These are phyloP conservation scores for Takakia lepidozioides DNA, from an alignment of 225 moss, liverwort and hornwort species.

Conservation along the genomic window DNA sequence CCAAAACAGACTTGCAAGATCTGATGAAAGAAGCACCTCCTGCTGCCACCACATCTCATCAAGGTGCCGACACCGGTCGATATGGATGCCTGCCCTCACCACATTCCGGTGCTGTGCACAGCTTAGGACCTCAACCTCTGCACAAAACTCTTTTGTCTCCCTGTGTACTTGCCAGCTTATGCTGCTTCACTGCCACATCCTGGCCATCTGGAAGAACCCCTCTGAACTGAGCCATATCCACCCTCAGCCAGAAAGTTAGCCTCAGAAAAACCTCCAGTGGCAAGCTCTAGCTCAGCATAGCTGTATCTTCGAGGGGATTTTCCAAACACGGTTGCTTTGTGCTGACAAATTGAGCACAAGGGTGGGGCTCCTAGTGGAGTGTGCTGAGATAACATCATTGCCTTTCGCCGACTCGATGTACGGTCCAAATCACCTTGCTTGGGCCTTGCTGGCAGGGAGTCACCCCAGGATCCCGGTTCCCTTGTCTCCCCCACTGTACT, in stretches of 20 bases:
- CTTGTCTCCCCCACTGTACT: too few relatives aligned
- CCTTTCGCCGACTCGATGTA: slow-evolving; percentile 36
- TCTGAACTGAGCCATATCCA: slow-evolving; percentile 65
- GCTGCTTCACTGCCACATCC: slow-evolving; percentile 62
- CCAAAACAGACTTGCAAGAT: too few relatives aligned
- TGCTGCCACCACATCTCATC: slow-evolving; percentile 29
- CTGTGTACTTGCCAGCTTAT: slow-evolving; percentile 58
- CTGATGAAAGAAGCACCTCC: slow-evolving; percentile 21
- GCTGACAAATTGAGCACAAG: slow-evolving; percentile 52
- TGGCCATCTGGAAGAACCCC: slow-evolving; percentile 57
- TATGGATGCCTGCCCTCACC: slow-evolving; percentile 36
- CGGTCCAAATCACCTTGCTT: slow-evolving; percentile 38
- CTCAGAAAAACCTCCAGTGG: slow-evolving; percentile 56
- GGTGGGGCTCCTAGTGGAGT: slow-evolving; percentile 58
- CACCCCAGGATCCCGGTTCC: slow-evolving; percentile 40
- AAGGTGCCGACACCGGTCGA: slow-evolving; percentile 33
- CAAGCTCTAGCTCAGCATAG: slow-evolving; percentile 59
- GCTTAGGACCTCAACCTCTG: slow-evolving; percentile 73
- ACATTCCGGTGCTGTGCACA: slow-evolving; percentile 74
- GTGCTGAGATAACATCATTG: slow-evolving; percentile 35
- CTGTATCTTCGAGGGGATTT: slow-evolving; percentile 61
- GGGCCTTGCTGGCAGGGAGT: slow-evolving; percentile 21
- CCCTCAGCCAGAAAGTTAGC: slow-evolving; percentile 65
- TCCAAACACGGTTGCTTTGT: slow-evolving; percentile 55
- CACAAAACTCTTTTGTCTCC: slow-evolving; percentile 74